Percentiles rank a stretch among this genome's conserved stretches.
Conservation (phyloP, 2,329 filamentous ascomycete genomes). For the Neonectria punicea region DNA sequence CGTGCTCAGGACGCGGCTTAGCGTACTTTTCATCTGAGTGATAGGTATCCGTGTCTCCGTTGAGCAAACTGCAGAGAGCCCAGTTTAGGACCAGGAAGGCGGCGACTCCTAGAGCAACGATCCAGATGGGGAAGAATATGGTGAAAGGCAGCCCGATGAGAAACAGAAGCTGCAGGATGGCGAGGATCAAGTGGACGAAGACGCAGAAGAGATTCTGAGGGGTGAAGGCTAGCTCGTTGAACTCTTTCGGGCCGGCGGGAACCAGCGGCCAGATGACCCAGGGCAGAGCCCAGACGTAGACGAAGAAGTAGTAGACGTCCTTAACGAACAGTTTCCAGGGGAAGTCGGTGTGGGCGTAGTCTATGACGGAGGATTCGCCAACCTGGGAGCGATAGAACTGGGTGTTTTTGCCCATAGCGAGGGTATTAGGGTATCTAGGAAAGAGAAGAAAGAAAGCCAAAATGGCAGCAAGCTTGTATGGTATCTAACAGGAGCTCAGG, state of each 20-base stretch:
- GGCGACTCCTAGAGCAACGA: constrained; percentile 51
- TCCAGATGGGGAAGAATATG: constrained; percentile 61
- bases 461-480: background rate
- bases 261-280: constrained; percentile 69
- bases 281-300: constrained; percentile 66
- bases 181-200: constrained; percentile 66
- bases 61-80: constrained; percentile 60
- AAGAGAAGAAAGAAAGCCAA: background rate
- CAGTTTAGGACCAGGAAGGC: constrained; percentile 62
- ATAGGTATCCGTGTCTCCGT: constrained; percentile 61
- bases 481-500: background rate
- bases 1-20: constrained; percentile 58
- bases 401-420: constrained; percentile 49
- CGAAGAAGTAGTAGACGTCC: constrained; percentile 67
- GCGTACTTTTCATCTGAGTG: constrained; percentile 65
- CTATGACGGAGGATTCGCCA: constrained; percentile 66
- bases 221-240: constrained; percentile 74
- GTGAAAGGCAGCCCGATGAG: constrained; percentile 66
- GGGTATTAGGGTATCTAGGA: background rate
- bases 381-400: constrained; percentile 69
- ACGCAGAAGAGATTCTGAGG: constrained; percentile 66
- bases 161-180: constrained; percentile 69
- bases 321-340: constrained; percentile 62
- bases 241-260: constrained; percentile 60
- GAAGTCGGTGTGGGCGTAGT: constrained; percentile 69